Evolutionary conservation across 2,329 filamentous ascomycete genomes (phyloP).

Genomic region (Truncatella angustata): DNA sequence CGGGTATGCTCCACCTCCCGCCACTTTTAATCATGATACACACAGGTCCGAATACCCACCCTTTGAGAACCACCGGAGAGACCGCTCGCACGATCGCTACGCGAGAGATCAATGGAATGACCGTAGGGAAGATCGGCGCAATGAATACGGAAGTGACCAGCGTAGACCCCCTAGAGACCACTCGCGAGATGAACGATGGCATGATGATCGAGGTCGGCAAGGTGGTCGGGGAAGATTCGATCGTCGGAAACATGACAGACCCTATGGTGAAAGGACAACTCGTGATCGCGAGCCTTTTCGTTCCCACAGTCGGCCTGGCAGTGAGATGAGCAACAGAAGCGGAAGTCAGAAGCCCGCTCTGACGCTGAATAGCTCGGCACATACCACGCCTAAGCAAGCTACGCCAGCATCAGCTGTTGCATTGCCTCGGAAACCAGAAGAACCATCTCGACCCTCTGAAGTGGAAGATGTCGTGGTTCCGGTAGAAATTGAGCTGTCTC

Average conservation of each 20-base stretch:
- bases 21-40: neutral
- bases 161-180: neutral
- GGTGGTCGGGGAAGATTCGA: constrained; percentile 1
- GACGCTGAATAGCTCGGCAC: neutral
- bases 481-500: too few species aligned
- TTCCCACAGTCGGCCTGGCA: neutral
- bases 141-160: neutral
- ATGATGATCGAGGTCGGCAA: neutral
- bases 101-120: constrained; percentile 6
- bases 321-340: neutral
- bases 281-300: constrained; percentile 1
- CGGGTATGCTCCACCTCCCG: neutral
- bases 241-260: neutral
- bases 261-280: neutral
- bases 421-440: neutral
- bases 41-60: constrained; percentile 1
- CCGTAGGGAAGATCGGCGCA: neutral
- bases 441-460: neutral
- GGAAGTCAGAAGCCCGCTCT: neutral
- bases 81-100: neutral
- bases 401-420: neutral
- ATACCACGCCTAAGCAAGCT: neutral
- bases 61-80: neutral
- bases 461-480: neutral
- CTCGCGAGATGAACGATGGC: neutral